Percentiles rank a stretch among this genome's conserved stretches.
These are phyloP conservation scores for Populus hybrid DNA, from an alignment of 441 rosid species.

Conservation along the genomic window DNA sequence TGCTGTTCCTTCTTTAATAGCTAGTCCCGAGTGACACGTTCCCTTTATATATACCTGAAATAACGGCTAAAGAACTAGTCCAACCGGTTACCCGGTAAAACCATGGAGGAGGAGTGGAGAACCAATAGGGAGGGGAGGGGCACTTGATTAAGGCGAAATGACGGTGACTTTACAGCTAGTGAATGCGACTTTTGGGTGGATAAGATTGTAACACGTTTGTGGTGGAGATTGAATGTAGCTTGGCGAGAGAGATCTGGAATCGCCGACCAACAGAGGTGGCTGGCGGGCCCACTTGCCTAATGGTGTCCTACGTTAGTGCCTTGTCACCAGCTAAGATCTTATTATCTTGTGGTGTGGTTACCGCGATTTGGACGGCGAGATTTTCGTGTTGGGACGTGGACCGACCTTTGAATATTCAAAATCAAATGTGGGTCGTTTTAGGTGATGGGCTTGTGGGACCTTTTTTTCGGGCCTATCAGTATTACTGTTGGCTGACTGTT, in stretches of 20 bases:
- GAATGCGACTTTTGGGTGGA: neutral
- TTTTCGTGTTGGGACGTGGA: neutral
- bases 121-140: neutral
- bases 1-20: neutral
- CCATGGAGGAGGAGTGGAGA: neutral
- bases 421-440: neutral
- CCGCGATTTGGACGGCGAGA: conserved; percentile 31
- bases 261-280: conserved; percentile 31
- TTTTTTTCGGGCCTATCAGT: neutral
- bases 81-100: conserved; percentile 31
- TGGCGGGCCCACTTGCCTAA: conserved; percentile 24
- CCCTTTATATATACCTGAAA: conserved; percentile 31
- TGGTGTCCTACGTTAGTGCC: conserved; percentile 3
- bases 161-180: conserved; percentile 28
- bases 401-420: conserved; percentile 30
- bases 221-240: conserved; percentile 18
- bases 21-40: neutral
- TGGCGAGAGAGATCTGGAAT: conserved; percentile 8
- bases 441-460: neutral
- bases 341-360: neutral
- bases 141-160: conserved; percentile 14
- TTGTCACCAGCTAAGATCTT: neutral
- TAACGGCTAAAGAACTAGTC: conserved; percentile 39
- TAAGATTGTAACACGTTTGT: conserved; percentile 20
- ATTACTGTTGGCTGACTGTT: neutral